Evolutionary conservation across 2,329 filamentous ascomycete genomes (phyloP).

Genomic region (Talaromyces pinophilus): DNA sequence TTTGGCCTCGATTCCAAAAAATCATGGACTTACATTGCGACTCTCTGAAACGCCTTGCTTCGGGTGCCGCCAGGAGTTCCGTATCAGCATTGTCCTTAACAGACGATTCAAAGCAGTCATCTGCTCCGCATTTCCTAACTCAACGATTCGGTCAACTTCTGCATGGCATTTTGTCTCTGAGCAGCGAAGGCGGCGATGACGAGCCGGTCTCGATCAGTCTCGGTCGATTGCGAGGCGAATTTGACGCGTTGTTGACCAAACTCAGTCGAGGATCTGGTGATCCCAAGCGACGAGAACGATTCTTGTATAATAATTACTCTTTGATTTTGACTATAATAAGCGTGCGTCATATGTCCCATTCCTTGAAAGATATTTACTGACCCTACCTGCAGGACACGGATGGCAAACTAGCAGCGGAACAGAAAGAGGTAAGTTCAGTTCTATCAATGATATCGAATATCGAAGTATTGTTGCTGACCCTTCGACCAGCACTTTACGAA

Average conservation of each 20-base stretch:
- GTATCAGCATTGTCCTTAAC: slow-evolving; percentile 57
- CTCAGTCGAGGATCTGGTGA: slow-evolving; percentile 76
- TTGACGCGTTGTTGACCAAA: slow-evolving; percentile 78
- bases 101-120: slow-evolving; percentile 46
- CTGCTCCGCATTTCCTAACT: slow-evolving; percentile 83
- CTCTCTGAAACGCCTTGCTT: slow-evolving; percentile 66
- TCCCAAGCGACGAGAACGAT: slow-evolving; percentile 77
- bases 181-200: slow-evolving; percentile 88
- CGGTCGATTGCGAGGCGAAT: slow-evolving; percentile 72
- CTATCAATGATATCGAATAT: not conserved
- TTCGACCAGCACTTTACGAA: slow-evolving; percentile 42
- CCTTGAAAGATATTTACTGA: slow-evolving; percentile 19
- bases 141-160: slow-evolving; percentile 94
- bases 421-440: slow-evolving; percentile 55
- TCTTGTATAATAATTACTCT: slow-evolving; percentile 95
- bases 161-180: slow-evolving; percentile 79
- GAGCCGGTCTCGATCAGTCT: slow-evolving; percentile 87
- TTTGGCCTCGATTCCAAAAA: slow-evolving; percentile 93
- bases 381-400: slow-evolving; percentile 42
- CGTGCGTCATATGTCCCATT: slow-evolving; percentile 41
- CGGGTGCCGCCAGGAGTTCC: slow-evolving; percentile 49
- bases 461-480: slow-evolving; percentile 24
- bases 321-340: slow-evolving; percentile 90
- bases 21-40: slow-evolving; percentile 94
- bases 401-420: slow-evolving; percentile 61